Evolutionary conservation across 768 basidiomycete species (phyloP), one percentile per base, ranked within the genome.

Genomic region (Mycena epipterygia): DNA sequence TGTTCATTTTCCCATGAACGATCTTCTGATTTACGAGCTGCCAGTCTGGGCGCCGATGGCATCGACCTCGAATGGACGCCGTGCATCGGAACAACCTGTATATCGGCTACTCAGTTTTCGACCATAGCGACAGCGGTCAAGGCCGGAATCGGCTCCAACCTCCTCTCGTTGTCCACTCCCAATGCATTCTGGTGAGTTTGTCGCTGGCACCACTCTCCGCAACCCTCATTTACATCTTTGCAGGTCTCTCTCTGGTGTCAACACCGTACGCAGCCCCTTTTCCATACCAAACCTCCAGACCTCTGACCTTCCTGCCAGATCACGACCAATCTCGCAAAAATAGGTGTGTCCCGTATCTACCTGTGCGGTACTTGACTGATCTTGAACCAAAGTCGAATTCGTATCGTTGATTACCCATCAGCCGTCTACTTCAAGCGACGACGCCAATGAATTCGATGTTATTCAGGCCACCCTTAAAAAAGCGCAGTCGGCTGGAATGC

Each of bases 171-270:
- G 30, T 71, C 70, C 27, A 71, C 70, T 7, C 65, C 70, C 5
- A 29, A n/a, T n/a, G 58, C 48, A 11, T 71, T 71, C 48, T 71
- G 70, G 70, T 51, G n/a, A n/a, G n/a, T n/a, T n/a, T n/a, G n/a
- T n/a, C n/a, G n/a, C n/a, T n/a, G n/a, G n/a, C n/a, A n/a, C n/a
- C n/a, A n/a, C n/a, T n/a, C n/a, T n/a, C n/a, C n/a, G n/a, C n/a
- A n/a, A n/a, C n/a, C n/a, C n/a, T n/a, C n/a, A n/a, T n/a, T n/a
- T n/a, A n/a, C n/a, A n/a, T n/a, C n/a, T n/a, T n/a, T n/a, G n/a
- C n/a, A 51, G 51, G 51, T 52, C 51, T 27, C 56, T 60, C 19
- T 62, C 70, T n/a, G 70, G 70, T 16, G 49, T 71, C n/a, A 71
- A 71, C 48, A 67, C 48, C 25, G 70, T 70, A 44, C 7, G 32